Percentiles rank a stretch among this genome's conserved stretches.
Evolutionary conservation across 345 rosid species (phyloP).

Genomic region (Ceriops decandra): DNA sequence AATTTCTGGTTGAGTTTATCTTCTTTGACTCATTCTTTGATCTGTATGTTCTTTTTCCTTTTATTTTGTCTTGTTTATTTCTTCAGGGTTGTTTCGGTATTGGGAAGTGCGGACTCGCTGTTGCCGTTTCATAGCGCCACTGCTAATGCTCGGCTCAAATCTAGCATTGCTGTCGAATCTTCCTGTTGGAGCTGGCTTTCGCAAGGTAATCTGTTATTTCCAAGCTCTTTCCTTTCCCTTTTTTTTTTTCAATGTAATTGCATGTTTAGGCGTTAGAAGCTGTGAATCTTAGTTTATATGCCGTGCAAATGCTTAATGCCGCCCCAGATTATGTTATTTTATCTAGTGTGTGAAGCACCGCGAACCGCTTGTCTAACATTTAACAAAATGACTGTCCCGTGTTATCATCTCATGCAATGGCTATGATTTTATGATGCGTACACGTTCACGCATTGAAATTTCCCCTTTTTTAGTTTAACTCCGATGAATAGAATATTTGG

Average conservation of each 20-base stretch:
- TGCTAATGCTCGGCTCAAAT: conserved; percentile 77
- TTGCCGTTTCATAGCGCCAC: conserved; percentile 77
- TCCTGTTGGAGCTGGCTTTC: conserved; percentile 93
- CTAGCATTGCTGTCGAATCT: conserved; percentile 78
- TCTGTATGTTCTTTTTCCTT: not conserved
- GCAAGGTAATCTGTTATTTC: conserved; percentile 43
- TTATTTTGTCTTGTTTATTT: not conserved
- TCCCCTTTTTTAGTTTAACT: no score
- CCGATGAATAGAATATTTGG: no score
- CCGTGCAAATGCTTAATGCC: no score
- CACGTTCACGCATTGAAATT: no score
- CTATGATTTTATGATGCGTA: no score
- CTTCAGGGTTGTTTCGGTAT: conserved; percentile 52
- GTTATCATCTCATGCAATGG: no score
- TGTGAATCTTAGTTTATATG: not conserved
- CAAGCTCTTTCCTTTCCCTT: not conserved
- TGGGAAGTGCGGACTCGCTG: conserved; percentile 69
- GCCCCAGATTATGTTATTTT: no score
- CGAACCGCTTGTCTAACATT: no score
- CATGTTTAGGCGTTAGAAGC: not conserved
- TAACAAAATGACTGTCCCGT: no score
- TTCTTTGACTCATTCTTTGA: not conserved
- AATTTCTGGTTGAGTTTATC: not conserved
- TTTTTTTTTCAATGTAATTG: not conserved
- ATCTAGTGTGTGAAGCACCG: no score